Percentiles rank a stretch among this genome's conserved stretches.
Conservation (phyloP, 805 yeast genomes). For the Ogataea nonfermentans region DNA sequence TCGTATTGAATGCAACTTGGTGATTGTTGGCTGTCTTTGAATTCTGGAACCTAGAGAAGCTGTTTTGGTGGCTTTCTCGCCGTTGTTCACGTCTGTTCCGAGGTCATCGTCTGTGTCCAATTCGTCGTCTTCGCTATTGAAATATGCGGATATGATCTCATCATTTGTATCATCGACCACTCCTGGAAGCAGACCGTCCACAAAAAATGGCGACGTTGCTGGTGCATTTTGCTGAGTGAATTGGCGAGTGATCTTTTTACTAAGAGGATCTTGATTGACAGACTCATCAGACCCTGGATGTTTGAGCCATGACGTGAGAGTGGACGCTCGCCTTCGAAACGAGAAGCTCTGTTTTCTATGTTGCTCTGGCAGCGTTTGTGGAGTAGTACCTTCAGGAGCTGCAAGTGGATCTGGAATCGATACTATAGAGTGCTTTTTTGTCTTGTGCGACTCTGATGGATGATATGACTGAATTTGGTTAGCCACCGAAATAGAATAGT, state of each 20-base stretch:
- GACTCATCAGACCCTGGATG: conserved; percentile 6
- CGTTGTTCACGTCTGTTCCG: conserved; percentile 2
- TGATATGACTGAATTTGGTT: conserved; percentile 4
- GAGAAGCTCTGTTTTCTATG: neutral
- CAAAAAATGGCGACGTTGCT: conserved; percentile 14
- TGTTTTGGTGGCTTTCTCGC: neutral
- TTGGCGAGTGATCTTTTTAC: conserved; percentile 14
- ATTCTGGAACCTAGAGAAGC: conserved; percentile 3
- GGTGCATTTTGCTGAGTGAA: conserved; percentile 13
- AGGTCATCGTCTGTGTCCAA: conserved; percentile 8
- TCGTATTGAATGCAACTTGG: conserved; percentile 15
- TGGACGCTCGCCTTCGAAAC: conserved; percentile 5
- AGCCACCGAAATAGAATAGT: neutral
- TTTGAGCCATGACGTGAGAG: conserved; percentile 11
- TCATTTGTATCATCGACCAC: conserved; percentile 12
- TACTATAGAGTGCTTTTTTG: neutral
- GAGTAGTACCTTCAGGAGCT: neutral
- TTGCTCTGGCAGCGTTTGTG: neutral
- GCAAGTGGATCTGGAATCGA: conserved; percentile 3
- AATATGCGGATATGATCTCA: conserved; percentile 19
- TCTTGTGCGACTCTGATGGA: neutral
- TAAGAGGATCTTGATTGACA: conserved; percentile 3
- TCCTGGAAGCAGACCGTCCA: conserved; percentile 17
- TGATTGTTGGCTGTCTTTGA: neutral
- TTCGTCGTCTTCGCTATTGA: conserved; percentile 13